Evolutionary conservation across 805 yeast genomes (phyloP), one percentile per base, ranked within the genome.

Genomic region (Schwanniomyces yamadae): DNA sequence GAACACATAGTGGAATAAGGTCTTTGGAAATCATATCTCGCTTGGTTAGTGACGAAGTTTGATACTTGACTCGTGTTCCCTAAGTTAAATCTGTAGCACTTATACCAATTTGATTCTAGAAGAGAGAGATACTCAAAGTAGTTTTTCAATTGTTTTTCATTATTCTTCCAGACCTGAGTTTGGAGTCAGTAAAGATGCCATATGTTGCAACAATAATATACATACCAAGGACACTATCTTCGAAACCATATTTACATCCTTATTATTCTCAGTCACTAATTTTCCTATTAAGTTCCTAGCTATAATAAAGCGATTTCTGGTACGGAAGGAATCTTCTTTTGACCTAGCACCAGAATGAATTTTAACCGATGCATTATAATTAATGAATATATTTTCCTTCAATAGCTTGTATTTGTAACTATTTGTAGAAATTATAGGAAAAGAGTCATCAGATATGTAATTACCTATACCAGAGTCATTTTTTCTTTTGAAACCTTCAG

Each of bases 221-320:
- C 37, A 21, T 41, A 42, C 50, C 13, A 34, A 16, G 10, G 53
- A 42, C 2, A 47, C 39, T 8, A 38, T 28, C 22, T 36, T 41
- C n/a, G 47, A 47, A 18, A 46, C 37, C 13, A 30, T 29, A 26
- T 28, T 31, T 23, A 40, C 34, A n/a, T 31, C 28, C 7, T 31
- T 33, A 4, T 30, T 31, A 18, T 33, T 30, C 11, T 32, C 28
- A 15, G 36, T 26, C 4, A 52, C 22, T 16, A 47, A 16, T n/a
- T 36, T 37, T 9, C 49, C 40, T 11, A 53, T 18, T 5, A 42
- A 21, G 39, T 42, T 43, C 20, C 58, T 41, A 10, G 55, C 56
- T 14, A 51, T 37, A 10, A 53, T 51, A 28, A 46, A 53, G 27
- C 37, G 41, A 36, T 53, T 53, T 33, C 55, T 35, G 6, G 50